phyloP scores from a whole-genome alignment of 805 yeast species.

The Barnettozyma pratensis region DNA sequence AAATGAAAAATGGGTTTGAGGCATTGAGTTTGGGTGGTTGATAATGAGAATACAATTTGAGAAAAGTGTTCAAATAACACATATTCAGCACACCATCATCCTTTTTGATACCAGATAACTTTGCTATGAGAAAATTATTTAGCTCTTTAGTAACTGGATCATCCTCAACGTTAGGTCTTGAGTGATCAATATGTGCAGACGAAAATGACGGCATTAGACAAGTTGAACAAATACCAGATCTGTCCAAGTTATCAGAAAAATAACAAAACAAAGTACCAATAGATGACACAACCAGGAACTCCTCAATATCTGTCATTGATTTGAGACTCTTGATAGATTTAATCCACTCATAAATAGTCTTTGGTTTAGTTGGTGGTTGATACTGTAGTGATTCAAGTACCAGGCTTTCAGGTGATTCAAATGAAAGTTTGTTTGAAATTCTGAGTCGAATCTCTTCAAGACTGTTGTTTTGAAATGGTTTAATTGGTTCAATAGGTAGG shows the following conservation, averaged over 20 bases:
- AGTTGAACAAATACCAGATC: conserved; percentile 7
- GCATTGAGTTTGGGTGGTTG: conserved; percentile 38
- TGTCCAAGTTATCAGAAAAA: conserved; percentile 25
- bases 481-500: not conserved
- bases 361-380: not conserved
- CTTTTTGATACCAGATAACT: not conserved
- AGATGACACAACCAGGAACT: conserved; percentile 27
- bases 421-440: conserved; percentile 1
- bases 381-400: not conserved
- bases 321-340: not conserved
- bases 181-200: conserved; percentile 18
- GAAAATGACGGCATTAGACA: conserved; percentile 11
- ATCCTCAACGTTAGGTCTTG: conserved; percentile 26
- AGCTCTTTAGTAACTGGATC: conserved; percentile 1
- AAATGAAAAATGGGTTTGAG: conserved; percentile 31
- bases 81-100: conserved; percentile 30
- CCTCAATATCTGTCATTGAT: conserved; percentile 4
- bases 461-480: conserved; percentile 14
- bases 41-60: conserved; percentile 47
- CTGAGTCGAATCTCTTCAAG: conserved; percentile 16
- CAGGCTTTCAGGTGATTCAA: not conserved
- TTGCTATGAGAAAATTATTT: not conserved
- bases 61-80: conserved; percentile 40
- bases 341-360: conserved; percentile 9
- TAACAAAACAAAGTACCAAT: conserved; percentile 38